Evolutionary conservation across 2,329 filamentous ascomycete genomes (phyloP), one percentile per base, ranked within the genome.

Genomic region (Venturia effusa): DNA sequence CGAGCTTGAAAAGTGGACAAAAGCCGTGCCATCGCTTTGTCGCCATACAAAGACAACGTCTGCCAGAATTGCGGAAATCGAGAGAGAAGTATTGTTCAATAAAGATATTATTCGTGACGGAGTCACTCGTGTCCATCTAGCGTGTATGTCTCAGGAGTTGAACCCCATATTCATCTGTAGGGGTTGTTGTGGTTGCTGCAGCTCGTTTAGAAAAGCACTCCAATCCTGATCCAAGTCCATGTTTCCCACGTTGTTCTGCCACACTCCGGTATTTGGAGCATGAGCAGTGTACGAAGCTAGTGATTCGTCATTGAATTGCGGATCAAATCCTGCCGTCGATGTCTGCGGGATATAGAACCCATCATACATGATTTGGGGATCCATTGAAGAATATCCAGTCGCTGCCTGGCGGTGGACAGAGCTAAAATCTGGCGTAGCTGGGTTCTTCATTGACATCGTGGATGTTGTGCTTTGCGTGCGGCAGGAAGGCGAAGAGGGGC

Each of bases 211-310:
- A 45, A 75, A 75, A 73, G 74, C 76, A 41, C 69, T 72, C 74
- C 74, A 76, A 62, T 76, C 74, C 69, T 76, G 74, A 51, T 70
- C 68, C 27, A 69, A 62, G 39, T 75, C 73, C 73, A 75, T 75
- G 41, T 11, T 61, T 22, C 55, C 62, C n/a, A 63, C 22, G 51
- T 54, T 74, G 66, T 75, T 74, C 74, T 75, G 1, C 57, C 62
- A 57, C 17, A 59, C 22, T 32, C 24, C 32, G 10, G 22, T 65
- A 72, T 74, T 54, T 73, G 74, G 11, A 71, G 73, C 32, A 72
- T 71, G 4, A 72, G 67, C 10, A 69, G 69, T 66, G 71, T 74
- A 43, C 70, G 71, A 45, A 64, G 69, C 69, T 15, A 41, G 10
- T 43, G 73, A 70, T 39, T 64, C 65, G 45, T 73, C 72, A 61